Base-by-base conservation (phyloP, 306 rosid species). In the Cicer bijugum region DNA sequence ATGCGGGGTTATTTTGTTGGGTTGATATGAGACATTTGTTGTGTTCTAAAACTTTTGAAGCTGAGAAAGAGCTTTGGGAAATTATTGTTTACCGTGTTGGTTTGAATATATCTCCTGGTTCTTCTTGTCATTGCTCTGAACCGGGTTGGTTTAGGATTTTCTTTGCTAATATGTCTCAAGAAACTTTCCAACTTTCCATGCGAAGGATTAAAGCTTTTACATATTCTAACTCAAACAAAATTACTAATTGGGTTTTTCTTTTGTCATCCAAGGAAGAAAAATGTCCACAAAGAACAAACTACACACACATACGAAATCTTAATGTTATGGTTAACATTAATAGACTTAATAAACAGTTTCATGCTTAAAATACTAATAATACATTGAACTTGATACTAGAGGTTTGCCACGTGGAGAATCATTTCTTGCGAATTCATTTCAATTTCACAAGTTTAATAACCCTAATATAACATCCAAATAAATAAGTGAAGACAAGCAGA, bases 101-200 rank as follows among this genome's bases (percentile, higher is more conserved):
- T 70, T 39, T 93, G 74, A 93, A 93, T 70, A 81, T 93, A 43
- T 93, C 97, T 1, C 91, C 98, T 0, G 97, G 97, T 0, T 84
- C 92, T 11, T 88, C 98, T 50, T 93, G 89, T 52, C 97, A 93
- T 19, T 93, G 98, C 71, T 67, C 82, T 19, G 97, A 93, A 75
- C 96, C 98, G 0, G 98, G 98, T 2, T 93, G 98, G 98, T 93
- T 93, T 62, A 79, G 98, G 48, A 37, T 93, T 40, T 93, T 97
- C 81, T 93, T 89, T 69, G 92, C 98, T 5, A 89, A 93, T 55
- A 84, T 93, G 87, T 84, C 96, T 3, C 85, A 89, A 59, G 85
- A 86, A 28, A 85, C 96, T 0, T 81, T 93, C 4, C 60, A 35
- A 59, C 82, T 89, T 38, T 96, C 98, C 9, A 84, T 93, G 82